These are phyloP conservation scores for Jackrogersella minutella DNA, from an alignment of 495 filamentous ascomycete genomes.

Conservation along the genomic window DNA sequence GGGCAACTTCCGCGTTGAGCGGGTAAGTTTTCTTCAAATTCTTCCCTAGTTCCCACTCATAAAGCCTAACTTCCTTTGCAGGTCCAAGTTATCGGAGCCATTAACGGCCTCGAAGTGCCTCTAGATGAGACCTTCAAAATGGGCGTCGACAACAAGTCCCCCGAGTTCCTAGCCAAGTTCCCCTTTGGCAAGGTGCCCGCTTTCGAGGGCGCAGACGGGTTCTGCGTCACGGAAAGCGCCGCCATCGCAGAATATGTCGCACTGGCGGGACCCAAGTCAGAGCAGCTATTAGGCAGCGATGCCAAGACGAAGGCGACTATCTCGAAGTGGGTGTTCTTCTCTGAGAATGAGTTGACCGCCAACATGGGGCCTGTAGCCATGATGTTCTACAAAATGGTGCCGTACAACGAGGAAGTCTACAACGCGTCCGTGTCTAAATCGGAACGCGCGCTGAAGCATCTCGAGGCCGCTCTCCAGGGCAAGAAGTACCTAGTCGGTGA, in stretches of 20 bases:
- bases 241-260: slow-evolving; percentile 65
- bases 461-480: slow-evolving; percentile 55
- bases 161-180: slow-evolving; percentile 67
- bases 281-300: slow-evolving; percentile 60
- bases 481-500: slow-evolving; percentile 59
- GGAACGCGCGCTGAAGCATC: slow-evolving; percentile 47
- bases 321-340: slow-evolving; percentile 59
- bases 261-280: slow-evolving; percentile 58
- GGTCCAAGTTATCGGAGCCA: slow-evolving; percentile 60
- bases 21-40: slow-evolving; percentile 48
- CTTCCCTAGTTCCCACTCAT: background rate
- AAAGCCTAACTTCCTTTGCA: slow-evolving; percentile 33
- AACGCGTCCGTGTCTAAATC: slow-evolving; percentile 36
- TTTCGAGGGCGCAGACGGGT: slow-evolving; percentile 63
- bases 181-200: slow-evolving; percentile 67
- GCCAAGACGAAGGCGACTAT: slow-evolving; percentile 57
- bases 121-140: slow-evolving; percentile 51
- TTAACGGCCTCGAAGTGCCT: slow-evolving; percentile 60
- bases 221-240: slow-evolving; percentile 58
- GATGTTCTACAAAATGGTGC: slow-evolving; percentile 43
- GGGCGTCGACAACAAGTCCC: slow-evolving; percentile 56
- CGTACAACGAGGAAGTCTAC: slow-evolving; percentile 51
- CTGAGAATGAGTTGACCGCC: slow-evolving; percentile 55
- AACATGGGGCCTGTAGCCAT: slow-evolving; percentile 44
- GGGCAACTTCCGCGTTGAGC: slow-evolving; percentile 57